These are phyloP conservation scores for Trametes cingulata DNA, from an alignment of 768 basidiomycete genomes.

Conservation along the genomic window DNA sequence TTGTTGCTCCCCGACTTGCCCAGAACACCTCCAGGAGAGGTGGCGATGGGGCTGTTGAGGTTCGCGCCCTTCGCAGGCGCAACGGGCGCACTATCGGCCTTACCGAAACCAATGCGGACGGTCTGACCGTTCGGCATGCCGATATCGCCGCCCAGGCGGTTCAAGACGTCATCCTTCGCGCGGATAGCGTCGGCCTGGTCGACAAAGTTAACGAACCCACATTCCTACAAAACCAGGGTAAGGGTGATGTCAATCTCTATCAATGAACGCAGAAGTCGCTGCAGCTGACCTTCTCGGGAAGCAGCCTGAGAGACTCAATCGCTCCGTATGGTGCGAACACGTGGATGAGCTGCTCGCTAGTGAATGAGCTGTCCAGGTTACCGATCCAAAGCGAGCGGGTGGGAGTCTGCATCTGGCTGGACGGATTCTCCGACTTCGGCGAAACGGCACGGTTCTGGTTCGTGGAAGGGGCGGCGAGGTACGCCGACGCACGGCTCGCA, in stretches of 20 bases:
- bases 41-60: conserved; percentile 61
- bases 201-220: conserved; percentile 98
- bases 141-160: conserved; percentile 91
- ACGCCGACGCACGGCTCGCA: conserved; percentile 56
- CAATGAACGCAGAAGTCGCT: background rate
- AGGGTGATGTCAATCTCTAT: conserved; percentile 10
- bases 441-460: conserved; percentile 77
- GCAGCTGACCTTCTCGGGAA: conserved; percentile 90
- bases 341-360: conserved; percentile 91
- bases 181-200: conserved; percentile 95
- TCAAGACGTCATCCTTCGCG: conserved; percentile 96
- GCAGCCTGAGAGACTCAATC: conserved; percentile 90
- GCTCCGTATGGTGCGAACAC: conserved; percentile 97
- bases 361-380: conserved; percentile 92
- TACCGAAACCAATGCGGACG: conserved; percentile 97
- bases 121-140: conserved; percentile 94
- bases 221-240: conserved; percentile 60
- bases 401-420: conserved; percentile 84
- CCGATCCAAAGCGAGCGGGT: conserved; percentile 98
- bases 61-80: conserved; percentile 79
- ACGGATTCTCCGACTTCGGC: conserved; percentile 72
- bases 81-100: conserved; percentile 93
- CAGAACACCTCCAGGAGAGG: conserved; percentile 54
- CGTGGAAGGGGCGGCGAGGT: conserved; percentile 62
- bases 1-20: conserved; percentile 49